phyloP scores from a whole-genome alignment of 2,329 filamentous ascomycete genomes.

The Daldinia sp. region DNA sequence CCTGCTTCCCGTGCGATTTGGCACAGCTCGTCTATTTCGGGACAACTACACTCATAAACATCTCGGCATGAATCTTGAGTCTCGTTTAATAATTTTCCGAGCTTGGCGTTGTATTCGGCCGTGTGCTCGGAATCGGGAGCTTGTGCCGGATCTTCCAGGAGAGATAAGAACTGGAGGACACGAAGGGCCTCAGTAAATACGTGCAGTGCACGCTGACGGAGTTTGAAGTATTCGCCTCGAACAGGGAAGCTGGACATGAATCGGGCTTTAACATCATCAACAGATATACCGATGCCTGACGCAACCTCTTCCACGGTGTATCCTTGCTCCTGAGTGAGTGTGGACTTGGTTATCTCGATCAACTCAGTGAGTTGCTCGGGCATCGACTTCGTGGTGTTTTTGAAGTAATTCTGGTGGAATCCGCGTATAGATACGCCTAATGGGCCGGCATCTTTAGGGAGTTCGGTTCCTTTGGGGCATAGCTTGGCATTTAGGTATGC shows the following conservation, averaged over 20 bases:
- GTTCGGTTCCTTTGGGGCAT: conserved; percentile 63
- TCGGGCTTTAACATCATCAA: conserved; percentile 74
- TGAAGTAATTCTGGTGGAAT: conserved; percentile 85
- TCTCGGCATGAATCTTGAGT: conserved; percentile 89
- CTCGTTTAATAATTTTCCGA: conserved; percentile 86
- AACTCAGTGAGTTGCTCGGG: conserved; percentile 77
- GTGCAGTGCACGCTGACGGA: conserved; percentile 87
- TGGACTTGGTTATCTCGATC: conserved; percentile 72
- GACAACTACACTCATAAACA: conserved; percentile 89
- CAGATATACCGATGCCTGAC: conserved; percentile 71
- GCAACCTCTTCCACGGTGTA: conserved; percentile 91
- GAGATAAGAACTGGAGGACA: conserved; percentile 81
- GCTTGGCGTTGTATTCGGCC: conserved; percentile 67
- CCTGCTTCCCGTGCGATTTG: conserved; percentile 79
- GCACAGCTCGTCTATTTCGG: conserved; percentile 91
- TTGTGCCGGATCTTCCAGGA: conserved; percentile 67
- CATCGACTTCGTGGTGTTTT: conserved; percentile 57
- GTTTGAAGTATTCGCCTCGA: conserved; percentile 84
- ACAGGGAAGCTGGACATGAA: conserved; percentile 92
- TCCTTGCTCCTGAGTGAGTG: conserved; percentile 79
- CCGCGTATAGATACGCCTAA: conserved; percentile 84
- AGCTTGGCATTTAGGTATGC: conserved; percentile 68
- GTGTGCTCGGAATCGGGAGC: conserved; percentile 60
- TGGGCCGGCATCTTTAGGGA: conserved; percentile 82
- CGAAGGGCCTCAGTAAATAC: conserved; percentile 90